Percentiles rank a stretch among this genome's conserved stretches.
These are phyloP conservation scores for Kuraishia hungarica DNA, from an alignment of 805 yeast species.

Conservation along the genomic window DNA sequence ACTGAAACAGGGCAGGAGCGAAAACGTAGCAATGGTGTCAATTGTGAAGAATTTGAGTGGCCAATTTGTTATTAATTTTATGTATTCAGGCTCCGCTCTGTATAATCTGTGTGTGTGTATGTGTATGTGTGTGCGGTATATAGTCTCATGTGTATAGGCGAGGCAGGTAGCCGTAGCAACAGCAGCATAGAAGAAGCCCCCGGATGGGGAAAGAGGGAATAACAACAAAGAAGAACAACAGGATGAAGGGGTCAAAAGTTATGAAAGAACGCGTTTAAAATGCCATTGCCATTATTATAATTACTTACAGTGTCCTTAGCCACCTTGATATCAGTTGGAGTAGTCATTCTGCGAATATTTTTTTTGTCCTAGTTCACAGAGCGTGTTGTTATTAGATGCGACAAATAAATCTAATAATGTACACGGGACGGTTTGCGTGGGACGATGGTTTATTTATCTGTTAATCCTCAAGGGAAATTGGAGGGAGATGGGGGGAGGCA, in stretches of 20 bases:
- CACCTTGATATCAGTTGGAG: constrained; percentile 17
- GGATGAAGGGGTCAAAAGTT: not conserved
- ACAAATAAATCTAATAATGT: not conserved
- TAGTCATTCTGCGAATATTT: not conserved
- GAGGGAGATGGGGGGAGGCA: not conserved
- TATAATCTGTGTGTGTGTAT: too few species aligned
- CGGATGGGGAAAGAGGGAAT: not conserved
- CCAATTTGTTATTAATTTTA: too few species aligned
- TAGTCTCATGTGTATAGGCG: not conserved
- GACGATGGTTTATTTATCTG: not conserved
- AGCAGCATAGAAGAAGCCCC: not conserved
- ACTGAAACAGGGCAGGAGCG: not conserved
- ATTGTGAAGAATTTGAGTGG: too few species aligned
- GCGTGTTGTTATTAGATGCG: not conserved
- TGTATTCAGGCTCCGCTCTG: not conserved
- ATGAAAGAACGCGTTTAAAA: not conserved
- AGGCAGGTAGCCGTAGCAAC: not conserved
- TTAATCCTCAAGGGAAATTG: not conserved
- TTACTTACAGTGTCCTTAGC: constrained; percentile 30
- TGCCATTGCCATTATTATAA: not conserved
- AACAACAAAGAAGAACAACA: not conserved
- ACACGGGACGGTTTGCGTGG: not conserved
- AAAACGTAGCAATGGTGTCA: too few species aligned
- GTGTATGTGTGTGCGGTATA: not conserved
- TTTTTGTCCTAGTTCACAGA: not conserved